These are phyloP conservation scores for Artomyces pyxidatus DNA, from an alignment of 768 basidiomycete genomes.

Conservation along the genomic window DNA sequence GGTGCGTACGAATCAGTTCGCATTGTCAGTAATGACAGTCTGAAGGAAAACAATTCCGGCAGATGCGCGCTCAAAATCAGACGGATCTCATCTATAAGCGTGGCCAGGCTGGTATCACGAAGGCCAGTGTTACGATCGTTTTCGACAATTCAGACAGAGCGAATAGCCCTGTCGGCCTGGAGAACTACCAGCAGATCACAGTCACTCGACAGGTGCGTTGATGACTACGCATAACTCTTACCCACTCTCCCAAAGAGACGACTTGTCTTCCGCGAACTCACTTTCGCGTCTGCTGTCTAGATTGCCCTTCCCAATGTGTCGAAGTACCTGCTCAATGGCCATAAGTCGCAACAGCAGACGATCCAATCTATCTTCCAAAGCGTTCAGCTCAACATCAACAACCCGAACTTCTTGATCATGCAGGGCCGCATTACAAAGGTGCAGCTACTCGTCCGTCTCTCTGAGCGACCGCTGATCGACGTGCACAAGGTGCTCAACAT, in stretches of 20 bases:
- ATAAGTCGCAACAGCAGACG: conserved; percentile 78
- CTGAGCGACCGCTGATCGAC: not conserved
- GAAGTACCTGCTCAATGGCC: conserved; percentile 94
- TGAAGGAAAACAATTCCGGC: not conserved
- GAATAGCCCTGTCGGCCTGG: conserved; percentile 77
- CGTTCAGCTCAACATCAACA: conserved; percentile 98
- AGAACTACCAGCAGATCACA: conserved; percentile 81
- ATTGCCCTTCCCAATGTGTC: conserved; percentile 89
- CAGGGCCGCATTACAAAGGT: conserved; percentile 99
- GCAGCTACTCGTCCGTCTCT: conserved; percentile 6
- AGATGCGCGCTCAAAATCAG: conserved; percentile 95
- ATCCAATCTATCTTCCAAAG: conserved; percentile 93
- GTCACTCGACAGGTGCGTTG: conserved; percentile 84
- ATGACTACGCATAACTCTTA: not conserved
- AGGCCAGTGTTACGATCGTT: conserved; percentile 96
- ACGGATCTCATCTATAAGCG: conserved; percentile 99
- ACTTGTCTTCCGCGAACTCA: not conserved
- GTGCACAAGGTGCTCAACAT: conserved; percentile 77
- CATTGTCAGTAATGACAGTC: not conserved
- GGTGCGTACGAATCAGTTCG: conserved; percentile 31
- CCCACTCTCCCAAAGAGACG: not conserved
- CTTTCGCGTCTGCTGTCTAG: conserved; percentile 28
- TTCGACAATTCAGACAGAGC: conserved; percentile 93
- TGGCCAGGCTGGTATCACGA: conserved; percentile 93
- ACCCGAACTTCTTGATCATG: conserved; percentile 99